Conservation (phyloP, 2,329 filamentous ascomycete species). For the Celoporthe dispersa region DNA sequence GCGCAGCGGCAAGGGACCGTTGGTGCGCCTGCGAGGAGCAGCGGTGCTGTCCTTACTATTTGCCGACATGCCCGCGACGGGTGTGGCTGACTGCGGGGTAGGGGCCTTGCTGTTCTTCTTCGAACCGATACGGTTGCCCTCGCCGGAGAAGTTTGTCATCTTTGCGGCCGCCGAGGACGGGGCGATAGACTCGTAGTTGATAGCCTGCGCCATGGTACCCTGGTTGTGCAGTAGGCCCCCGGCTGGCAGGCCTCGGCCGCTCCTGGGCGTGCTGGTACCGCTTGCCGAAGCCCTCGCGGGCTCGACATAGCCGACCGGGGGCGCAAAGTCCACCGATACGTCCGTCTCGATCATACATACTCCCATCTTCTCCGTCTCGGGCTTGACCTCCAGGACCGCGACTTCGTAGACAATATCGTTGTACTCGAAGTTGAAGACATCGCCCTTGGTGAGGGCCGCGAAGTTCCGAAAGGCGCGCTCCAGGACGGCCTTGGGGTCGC, state of each 20-base stretch:
- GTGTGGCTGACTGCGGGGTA: constrained; percentile 74
- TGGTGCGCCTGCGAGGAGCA: constrained; percentile 55
- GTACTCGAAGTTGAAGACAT: constrained; percentile 95
- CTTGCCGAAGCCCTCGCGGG: constrained; percentile 68
- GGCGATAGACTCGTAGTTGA: constrained; percentile 92
- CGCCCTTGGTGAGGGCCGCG: constrained; percentile 63
- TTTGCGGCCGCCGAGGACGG: constrained; percentile 72
- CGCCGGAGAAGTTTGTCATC: constrained; percentile 77
- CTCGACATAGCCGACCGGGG: constrained; percentile 93
- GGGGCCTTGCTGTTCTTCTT: constrained; percentile 81
- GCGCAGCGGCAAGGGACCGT: constrained; percentile 85
- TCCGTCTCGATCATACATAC: constrained; percentile 97
- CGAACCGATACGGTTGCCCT: constrained; percentile 79
- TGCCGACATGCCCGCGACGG: constrained; percentile 63
- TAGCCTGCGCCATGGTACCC: constrained; percentile 95
- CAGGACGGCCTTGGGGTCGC: constrained; percentile 93
- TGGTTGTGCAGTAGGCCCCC: constrained; percentile 81
- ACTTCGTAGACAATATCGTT: constrained; percentile 95
- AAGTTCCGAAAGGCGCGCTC: constrained; percentile 68
- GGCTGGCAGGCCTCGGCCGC: constrained; percentile 64
- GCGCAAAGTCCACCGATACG: constrained; percentile 92
- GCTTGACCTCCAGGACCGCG: constrained; percentile 91
- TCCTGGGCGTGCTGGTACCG: constrained; percentile 86
- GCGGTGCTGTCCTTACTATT: constrained; percentile 43
- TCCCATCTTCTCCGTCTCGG: constrained; percentile 78